phyloP scores from a whole-genome alignment of 257 asterid species.

The Primulina huaijiensis region DNA sequence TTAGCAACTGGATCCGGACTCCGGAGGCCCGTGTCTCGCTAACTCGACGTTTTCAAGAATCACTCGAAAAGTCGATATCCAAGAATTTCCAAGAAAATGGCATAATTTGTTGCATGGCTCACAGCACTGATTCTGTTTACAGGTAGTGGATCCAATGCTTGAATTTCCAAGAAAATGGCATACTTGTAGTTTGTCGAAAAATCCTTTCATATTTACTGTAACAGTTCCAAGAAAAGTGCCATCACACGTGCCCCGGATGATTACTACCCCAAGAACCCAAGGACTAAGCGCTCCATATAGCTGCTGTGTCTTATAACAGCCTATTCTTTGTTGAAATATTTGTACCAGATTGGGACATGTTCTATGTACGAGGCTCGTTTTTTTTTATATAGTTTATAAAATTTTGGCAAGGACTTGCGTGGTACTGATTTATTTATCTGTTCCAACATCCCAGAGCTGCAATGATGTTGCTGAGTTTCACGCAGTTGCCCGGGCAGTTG shows the following conservation, averaged over 20 bases:
- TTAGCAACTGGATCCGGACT: constrained; percentile 40
- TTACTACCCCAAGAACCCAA: constrained; percentile 48
- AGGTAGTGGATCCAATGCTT: constrained; percentile 30
- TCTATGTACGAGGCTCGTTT: constrained; percentile 40
- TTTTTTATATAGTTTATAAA: neutral
- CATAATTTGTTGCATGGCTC: constrained; percentile 61
- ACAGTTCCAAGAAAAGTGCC: constrained; percentile 48
- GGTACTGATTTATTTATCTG: constrained; percentile 13
- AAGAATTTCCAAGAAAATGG: constrained; percentile 51
- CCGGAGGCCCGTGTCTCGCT: constrained; percentile 47
- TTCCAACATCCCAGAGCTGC: constrained; percentile 40
- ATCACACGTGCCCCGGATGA: constrained; percentile 60
- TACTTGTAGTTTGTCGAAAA: neutral
- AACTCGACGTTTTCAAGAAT: constrained; percentile 36
- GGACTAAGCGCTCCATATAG: constrained; percentile 52
- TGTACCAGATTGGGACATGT: constrained; percentile 72
- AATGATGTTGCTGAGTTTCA: constrained; percentile 54
- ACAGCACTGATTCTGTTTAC: constrained; percentile 54
- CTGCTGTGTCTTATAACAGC: constrained; percentile 63
- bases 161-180: too few relatives aligned
- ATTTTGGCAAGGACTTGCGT: neutral
- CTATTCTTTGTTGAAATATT: constrained; percentile 55
- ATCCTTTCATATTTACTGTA: constrained; percentile 2
- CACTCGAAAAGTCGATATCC: constrained; percentile 53
- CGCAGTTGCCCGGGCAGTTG: constrained; percentile 54